Evolutionary conservation across 345 rosid genomes (phyloP).

Genomic region (Toxicodendron radicans): DNA sequence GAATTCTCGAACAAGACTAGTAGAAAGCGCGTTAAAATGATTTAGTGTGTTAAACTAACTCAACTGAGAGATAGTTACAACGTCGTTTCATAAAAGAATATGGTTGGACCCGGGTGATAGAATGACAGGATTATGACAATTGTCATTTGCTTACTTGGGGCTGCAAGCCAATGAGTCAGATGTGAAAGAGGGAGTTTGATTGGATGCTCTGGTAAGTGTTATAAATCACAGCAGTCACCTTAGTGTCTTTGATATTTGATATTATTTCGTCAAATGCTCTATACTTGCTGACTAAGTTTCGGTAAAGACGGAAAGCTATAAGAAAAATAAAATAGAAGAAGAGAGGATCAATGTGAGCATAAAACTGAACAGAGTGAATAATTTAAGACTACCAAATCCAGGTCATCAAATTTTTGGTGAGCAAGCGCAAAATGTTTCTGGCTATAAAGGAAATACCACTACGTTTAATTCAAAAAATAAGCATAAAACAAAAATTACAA

Average conservation of each 20-base stretch:
- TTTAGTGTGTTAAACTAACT: too few species aligned
- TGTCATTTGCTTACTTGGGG: not conserved
- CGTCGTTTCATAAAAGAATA: not conserved
- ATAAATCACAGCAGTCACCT: too few species aligned
- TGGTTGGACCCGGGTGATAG: not conserved
- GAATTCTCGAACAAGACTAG: slow-evolving; percentile 24
- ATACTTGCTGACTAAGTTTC: too few species aligned
- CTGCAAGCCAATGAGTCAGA: not conserved
- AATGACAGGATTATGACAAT: not conserved
- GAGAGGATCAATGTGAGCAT: too few species aligned
- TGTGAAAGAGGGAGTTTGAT: not conserved
- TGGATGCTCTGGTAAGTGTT: not conserved
- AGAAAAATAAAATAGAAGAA: not conserved
- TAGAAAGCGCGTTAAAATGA: too few species aligned
- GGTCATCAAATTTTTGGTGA: not conserved
- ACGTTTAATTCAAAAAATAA: not conserved
- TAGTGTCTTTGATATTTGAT: too few species aligned
- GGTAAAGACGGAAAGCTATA: too few species aligned
- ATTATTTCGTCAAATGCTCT: too few species aligned
- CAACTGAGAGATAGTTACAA: not conserved
- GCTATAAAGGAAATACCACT: not conserved
- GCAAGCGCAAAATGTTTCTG: not conserved
- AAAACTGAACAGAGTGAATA: not conserved
- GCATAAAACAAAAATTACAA: not conserved
- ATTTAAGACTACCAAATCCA: not conserved